Evolutionary conservation across 768 basidiomycete genomes (phyloP), one percentile per base, ranked within the genome.

Genomic region (Symmetrospora coprosmae): DNA sequence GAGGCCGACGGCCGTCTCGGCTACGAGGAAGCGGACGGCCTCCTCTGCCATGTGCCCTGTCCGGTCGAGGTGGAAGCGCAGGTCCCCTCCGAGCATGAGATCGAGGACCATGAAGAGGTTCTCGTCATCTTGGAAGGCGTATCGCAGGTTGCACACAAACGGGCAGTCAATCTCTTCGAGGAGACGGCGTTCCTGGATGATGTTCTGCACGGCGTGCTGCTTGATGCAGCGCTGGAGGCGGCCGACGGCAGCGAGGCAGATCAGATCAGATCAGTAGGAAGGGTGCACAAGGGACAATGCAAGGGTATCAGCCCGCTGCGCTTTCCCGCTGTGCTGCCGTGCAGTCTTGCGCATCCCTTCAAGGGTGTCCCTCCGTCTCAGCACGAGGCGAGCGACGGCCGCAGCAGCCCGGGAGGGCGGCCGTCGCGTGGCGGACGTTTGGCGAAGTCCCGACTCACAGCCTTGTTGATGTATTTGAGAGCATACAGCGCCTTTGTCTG

Each of bases 401-500:
- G n/a, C n/a, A n/a, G n/a, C n/a, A n/a, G n/a, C n/a, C n/a, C n/a
- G n/a, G n/a, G n/a, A n/a, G n/a, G n/a, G n/a, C n/a, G n/a, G n/a
- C n/a, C n/a, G n/a, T n/a, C n/a, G n/a, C n/a, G n/a, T n/a, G n/a
- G n/a, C n/a, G n/a, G n/a, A n/a, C n/a, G n/a, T n/a, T n/a, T n/a
- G n/a, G n/a, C n/a, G n/a, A n/a, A 43, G 14, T 17, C 27, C 4
- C 37, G 3, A 30, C 55, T 28, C 21, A 58, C 55, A 45, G 86
- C 79, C 74, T 97, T 97, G 74, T 97, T 91, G 76, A 97, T 90
- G 75, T 97, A 96, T 71, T 97, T 97, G 74, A 96, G 82, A 21
- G 91, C 91, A 71, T 87, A 94, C 1, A 96, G 78, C 67, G 87
- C 65, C 71, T 89, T 90, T 1, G 86, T 81, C 70, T 83, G 82